Percentiles rank a stretch among this genome's conserved stretches.
Conservation (phyloP, 148 eudicot species). For the Heliosperma pusillum region DNA sequence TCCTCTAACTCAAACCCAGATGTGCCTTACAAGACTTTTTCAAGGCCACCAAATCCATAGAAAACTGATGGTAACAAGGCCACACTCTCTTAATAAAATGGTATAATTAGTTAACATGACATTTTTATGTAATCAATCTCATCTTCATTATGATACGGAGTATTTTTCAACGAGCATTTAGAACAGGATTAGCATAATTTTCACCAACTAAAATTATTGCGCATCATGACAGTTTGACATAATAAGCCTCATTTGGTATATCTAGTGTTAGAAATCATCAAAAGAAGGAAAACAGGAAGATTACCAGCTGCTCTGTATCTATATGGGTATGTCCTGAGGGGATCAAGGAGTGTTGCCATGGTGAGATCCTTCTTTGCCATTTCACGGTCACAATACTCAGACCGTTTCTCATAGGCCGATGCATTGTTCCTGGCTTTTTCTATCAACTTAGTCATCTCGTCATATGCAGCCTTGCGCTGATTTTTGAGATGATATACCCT, state of each 20-base stretch:
- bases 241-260: neutral
- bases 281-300: neutral
- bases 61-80: neutral
- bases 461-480: slow-evolving; percentile 87
- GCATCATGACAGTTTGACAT: neutral
- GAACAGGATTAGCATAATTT: neutral
- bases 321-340: slow-evolving; percentile 81
- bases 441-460: slow-evolving; percentile 86
- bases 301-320: slow-evolving; percentile 92
- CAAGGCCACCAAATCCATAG: neutral
- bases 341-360: slow-evolving; percentile 75
- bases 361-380: slow-evolving; percentile 73
- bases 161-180: neutral
- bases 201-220: neutral
- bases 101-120: neutral
- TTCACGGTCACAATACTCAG: slow-evolving; percentile 92
- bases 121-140: neutral
- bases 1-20: neutral
- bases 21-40: neutral
- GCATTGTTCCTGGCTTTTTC: slow-evolving; percentile 84
- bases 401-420: slow-evolving; percentile 85
- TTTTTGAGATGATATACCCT: slow-evolving; percentile 68
- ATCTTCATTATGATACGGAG: neutral
- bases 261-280: neutral
- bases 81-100: neutral